A percentile compares a stretch with the other conserved stretches of the same genome.
These are phyloP conservation scores for Plectranthus barbatus DNA, from an alignment of 257 asterid species.

Conservation along the genomic window DNA sequence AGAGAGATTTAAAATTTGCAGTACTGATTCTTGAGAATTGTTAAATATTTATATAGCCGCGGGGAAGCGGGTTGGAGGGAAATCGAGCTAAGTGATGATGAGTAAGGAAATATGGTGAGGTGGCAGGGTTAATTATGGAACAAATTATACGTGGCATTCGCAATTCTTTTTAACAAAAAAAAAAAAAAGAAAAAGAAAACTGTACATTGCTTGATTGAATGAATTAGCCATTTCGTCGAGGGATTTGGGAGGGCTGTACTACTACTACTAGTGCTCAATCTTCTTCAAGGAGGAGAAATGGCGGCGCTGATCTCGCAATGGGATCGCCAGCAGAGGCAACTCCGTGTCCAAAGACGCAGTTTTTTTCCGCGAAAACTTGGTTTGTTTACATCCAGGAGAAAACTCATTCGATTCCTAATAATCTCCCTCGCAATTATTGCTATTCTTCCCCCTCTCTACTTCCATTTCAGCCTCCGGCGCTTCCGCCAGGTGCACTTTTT, in stretches of 20 bases:
- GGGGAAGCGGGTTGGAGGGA: conserved; percentile 21
- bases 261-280: not conserved
- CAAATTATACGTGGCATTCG: not conserved
- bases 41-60: not conserved
- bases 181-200: too few relatives aligned
- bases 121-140: conserved; percentile 19
- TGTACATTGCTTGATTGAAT: not conserved
- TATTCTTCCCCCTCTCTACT: conserved; percentile 74
- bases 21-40: not conserved
- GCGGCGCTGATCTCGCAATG: conserved; percentile 38
- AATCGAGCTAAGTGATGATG: not conserved
- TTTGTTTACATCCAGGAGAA: conserved; percentile 36
- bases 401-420: conserved; percentile 48
- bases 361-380: conserved; percentile 15
- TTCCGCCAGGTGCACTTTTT: conserved; percentile 43
- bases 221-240: not conserved
- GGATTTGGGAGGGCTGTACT: not conserved
- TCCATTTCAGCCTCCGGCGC: conserved; percentile 83
- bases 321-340: conserved; percentile 55
- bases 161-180: too few relatives aligned
- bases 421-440: conserved; percentile 56
- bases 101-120: conserved; percentile 4
- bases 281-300: conserved; percentile 4
- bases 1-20: not conserved
- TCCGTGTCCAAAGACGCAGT: conserved; percentile 31